phyloP scores from a whole-genome alignment of 768 basidiomycete genomes.

The Agaricus subrufescens region DNA sequence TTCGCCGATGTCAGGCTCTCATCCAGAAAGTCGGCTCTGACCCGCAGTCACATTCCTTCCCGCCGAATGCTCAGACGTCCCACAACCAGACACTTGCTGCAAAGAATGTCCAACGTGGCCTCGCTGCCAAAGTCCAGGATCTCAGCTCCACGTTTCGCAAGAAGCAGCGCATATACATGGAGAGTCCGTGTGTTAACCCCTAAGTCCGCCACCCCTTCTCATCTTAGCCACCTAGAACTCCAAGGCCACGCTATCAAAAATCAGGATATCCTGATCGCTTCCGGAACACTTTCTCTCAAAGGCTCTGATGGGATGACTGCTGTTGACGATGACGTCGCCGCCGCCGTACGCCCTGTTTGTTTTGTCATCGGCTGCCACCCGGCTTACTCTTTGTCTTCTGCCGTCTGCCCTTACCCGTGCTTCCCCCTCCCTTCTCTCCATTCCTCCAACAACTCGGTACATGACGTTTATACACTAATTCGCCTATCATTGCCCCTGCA shows the following conservation, averaged over 20 bases:
- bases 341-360: constrained; percentile 55
- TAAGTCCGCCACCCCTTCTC: constrained; percentile 11
- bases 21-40: constrained; percentile 71
- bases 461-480: neutral
- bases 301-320: constrained; percentile 81
- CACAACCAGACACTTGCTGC: constrained; percentile 57
- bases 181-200: constrained; percentile 62
- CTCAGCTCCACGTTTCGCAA: constrained; percentile 89
- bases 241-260: constrained; percentile 98
- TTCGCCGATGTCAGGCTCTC: constrained; percentile 55
- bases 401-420: neutral
- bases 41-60: constrained; percentile 55
- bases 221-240: constrained; percentile 51
- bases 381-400: constrained; percentile 9
- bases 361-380: constrained; percentile 12
- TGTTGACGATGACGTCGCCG: constrained; percentile 86
- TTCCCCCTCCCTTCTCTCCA: neutral
- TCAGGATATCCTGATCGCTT: constrained; percentile 88
- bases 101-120: constrained; percentile 91
- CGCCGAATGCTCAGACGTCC: constrained; percentile 41
- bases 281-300: constrained; percentile 77
- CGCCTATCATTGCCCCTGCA: constrained; percentile 3
- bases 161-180: constrained; percentile 98
- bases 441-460: neutral
- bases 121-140: constrained; percentile 96